Base-by-base conservation (phyloP, 2,329 filamentous ascomycete genomes). In the Bipolaris cookei region DNA sequence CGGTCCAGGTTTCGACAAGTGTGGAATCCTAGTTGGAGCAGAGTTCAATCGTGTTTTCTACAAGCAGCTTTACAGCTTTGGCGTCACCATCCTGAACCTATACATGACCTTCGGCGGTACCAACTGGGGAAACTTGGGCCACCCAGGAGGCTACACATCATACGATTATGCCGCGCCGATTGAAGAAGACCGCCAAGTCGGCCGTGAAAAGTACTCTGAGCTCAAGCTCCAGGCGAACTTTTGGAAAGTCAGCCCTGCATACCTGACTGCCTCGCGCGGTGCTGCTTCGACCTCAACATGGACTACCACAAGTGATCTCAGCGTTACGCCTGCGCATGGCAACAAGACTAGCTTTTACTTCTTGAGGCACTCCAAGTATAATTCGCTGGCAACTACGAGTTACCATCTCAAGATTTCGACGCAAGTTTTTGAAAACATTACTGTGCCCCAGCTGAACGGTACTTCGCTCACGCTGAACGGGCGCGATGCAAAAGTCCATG, bases 81-180 rank as follows among this genome's bases (percentile, higher is more conserved):
- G 86, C 0, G 83, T 88, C 2, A 86, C 84, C 0, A 84, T 94
- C 6, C 79, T 92, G 55, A 92, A 88, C 64, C 69, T 91, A 1
- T 93, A 92, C 72, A 93, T 93, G 90, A 87, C 84, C 0, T 90
- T 83, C 63, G 91, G 91, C 13, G 91, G 90, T 5, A 93, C 90
- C 0, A 95, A 94, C 70, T 94, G 90, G 91, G 90, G 90, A 0
- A 93, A 76, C 20, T 59, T 75, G 0, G 71, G 90, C 0, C 86
- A 91, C 63, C 82, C 88, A 8, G 87, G 86, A 38, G 79, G 71
- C 6, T 81, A 82, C 64, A 82, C 80, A 0, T 83, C 80, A 3
- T 88, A 88, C 66, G 85, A 88, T 65, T 88, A 87, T 64, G 83
- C 84, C 4, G 81, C 86, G 4, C 79, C 82, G 6, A 91, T 94